Base-by-base conservation (phyloP, 1,284 basidiomycete species). In the Exsudoporus floridanus region DNA sequence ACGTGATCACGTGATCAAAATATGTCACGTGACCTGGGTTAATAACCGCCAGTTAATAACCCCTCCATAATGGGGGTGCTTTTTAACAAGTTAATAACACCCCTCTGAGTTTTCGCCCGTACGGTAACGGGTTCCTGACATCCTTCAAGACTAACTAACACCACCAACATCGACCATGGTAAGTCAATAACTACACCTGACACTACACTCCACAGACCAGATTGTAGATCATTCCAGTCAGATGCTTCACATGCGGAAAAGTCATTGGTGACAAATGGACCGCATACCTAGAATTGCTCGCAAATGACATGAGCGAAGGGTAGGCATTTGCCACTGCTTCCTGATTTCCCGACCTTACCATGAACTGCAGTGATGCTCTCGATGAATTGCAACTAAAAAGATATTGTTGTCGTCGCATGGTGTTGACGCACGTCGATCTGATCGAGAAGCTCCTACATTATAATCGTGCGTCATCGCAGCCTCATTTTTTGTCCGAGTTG, bases 391-490 rank as follows among this genome's bases (percentile, higher is more conserved):
- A 94, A 59, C 76, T 98, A 51, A 95, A 93, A 72, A 78, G 96
- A 53, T 98, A 98, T 72, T 98, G 95, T 74, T 98, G 96, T 74
- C 81, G 96, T 43, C 83, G 96, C 50, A 99, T 99, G 96, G 92
- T 99, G 12, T 76, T 98, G 51, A 98, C 96, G 0, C 96, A 99
- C 70, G 94, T 98, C 56, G 95, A 98, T 73, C 79, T 98, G 55
- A 97, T 98, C 62, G 94, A 98, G 73, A 98, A 97, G 73, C 79
- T 97, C 18, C 77, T 98, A 25, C 92, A 96, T 66, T 98, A 97
- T 74, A 97, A 96, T 74, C 94, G 94, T 97, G 60, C 65, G 93
- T 84, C 25, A 25, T 36, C 31, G 30, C 47, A n/a, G 16, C 27
- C 35, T 49, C 28, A 5, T 23, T 27, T 38, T 23, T 27, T 38